Evolutionary conservation across 768 basidiomycete species (phyloP), one percentile per base, ranked within the genome.

Genomic region (Tylopilus subfusipes): DNA sequence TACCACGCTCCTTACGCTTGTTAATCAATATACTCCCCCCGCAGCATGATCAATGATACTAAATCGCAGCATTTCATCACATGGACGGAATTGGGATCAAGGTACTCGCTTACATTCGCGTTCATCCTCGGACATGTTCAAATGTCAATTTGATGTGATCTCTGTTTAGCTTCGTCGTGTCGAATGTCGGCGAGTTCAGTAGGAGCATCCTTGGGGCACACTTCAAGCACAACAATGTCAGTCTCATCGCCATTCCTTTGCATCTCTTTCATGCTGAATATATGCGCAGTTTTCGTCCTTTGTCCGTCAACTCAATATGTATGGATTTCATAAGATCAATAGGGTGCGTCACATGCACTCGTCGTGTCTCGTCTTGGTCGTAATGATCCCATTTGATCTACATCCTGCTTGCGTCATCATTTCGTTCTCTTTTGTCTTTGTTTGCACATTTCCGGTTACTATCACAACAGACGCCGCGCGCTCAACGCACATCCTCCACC

Each of bases 291-390:
- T 97, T 70, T 93, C 93, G 11, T 92, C 89, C 65, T 97, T 97
- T 70, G 92, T 95, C 39, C 85, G 94, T 54, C 93, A 95, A 70
- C 79, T 95, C 52, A 95, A 96, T 76, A 95, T 94, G 90, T 96
- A 94, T 63, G 92, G 92, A 38, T 96, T 95, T 72, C 91, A 93
- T 72, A 95, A 95, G 74, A 91, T 91, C 73, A 93, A 93, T 69
- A 80, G 90, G 73, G 87, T 90, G 54, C 57, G 82, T 76, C 48
- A 13, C 22, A 27, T 48, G 7, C 53, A 39, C 40, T 45, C 52
- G n/a, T 38, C 34, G 3, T 46, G 24, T 40, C 40, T 33, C 19
- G 5, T 54, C 29, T 46, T 53, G 30, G 39, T 58, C 42, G 47
- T 66, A 55, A 60, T 50, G 45, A 54, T 53, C 46, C 21, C 18